phyloP scores from a whole-genome alignment of 75 land plant species.

The Pinus albicaulis region DNA sequence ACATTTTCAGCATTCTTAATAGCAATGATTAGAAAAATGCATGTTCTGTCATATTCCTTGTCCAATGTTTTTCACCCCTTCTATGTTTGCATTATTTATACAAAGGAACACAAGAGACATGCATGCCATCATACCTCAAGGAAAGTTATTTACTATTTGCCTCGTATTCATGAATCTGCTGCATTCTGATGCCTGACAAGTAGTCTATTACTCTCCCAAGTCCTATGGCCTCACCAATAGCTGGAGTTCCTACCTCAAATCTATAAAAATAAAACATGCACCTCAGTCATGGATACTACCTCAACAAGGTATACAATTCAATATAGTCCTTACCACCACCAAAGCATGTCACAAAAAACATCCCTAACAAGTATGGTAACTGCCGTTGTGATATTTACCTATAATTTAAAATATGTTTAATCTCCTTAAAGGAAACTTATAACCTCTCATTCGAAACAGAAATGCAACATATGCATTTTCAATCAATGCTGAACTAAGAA shows the following conservation, averaged over 20 bases:
- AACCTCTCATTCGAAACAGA: not conserved
- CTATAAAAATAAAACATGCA: constrained; percentile 19
- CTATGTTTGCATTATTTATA: not conserved
- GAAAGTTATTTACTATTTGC: too few relatives aligned
- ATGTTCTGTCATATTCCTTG: too few relatives aligned
- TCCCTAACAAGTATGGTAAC: not conserved
- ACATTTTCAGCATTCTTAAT: too few relatives aligned
- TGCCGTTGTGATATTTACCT: not conserved
- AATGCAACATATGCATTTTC: not conserved
- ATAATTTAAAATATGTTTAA: not conserved
- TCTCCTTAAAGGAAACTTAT: not conserved
- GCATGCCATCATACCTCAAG: not conserved
- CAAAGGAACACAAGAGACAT: not conserved
- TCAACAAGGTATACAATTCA: not conserved
- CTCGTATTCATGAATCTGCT: constrained; percentile 77
- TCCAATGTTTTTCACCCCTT: too few relatives aligned
- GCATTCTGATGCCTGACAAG: constrained; percentile 74
- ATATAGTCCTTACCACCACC: not conserved
- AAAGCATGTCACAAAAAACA: not conserved
- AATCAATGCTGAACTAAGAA: constrained; percentile 5
- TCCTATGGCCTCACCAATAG: constrained; percentile 87
- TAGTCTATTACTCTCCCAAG: constrained; percentile 85
- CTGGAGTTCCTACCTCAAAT: constrained; percentile 95
- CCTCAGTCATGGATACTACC: not conserved
- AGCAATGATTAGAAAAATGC: too few relatives aligned